Evolutionary conservation across 805 yeast genomes (phyloP).

Genomic region (Pichia deserticola): DNA sequence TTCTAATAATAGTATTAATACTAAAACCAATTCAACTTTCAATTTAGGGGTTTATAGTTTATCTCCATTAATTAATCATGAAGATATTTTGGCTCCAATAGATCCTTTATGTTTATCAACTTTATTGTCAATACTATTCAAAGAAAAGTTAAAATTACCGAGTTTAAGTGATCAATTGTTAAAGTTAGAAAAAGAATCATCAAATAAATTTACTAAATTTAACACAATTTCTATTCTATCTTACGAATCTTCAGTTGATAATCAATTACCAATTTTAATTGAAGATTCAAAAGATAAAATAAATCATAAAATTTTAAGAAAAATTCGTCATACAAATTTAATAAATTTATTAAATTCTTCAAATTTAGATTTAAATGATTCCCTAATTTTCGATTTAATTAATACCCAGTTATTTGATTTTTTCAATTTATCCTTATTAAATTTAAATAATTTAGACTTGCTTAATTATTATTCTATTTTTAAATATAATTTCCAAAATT

Average conservation of each 20-base stretch:
- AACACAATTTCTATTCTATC: conserved; percentile 35
- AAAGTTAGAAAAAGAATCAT: neutral
- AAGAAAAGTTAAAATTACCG: neutral
- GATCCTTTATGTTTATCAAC: conserved; percentile 48
- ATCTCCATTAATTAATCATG: conserved; percentile 7
- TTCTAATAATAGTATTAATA: neutral
- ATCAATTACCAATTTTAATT: conserved; percentile 47
- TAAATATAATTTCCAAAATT: neutral
- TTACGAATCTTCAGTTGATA: conserved; percentile 40
- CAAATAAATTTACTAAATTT: neutral
- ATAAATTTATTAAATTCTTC: conserved; percentile 32
- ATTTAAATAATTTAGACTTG: conserved; percentile 7
- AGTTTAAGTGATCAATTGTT: too few relatives aligned
- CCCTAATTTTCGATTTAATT: conserved; percentile 33
- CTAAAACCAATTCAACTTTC: conserved; percentile 24
- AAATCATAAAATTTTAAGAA: conserved; percentile 23
- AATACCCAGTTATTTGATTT: conserved; percentile 45
- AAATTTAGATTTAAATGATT: conserved; percentile 27
- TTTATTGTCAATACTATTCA: neutral
- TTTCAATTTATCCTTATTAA: conserved; percentile 22
- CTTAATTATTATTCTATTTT: conserved; percentile 5
- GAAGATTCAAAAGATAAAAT: conserved; percentile 38
- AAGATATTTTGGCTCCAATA: conserved; percentile 36
- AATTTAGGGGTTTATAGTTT: conserved; percentile 49
- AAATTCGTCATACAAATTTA: conserved; percentile 30